Evolutionary conservation across 2,329 filamentous ascomycete genomes (phyloP), one percentile per base, ranked within the genome.

Genomic region (Dactylellina cionopaga): DNA sequence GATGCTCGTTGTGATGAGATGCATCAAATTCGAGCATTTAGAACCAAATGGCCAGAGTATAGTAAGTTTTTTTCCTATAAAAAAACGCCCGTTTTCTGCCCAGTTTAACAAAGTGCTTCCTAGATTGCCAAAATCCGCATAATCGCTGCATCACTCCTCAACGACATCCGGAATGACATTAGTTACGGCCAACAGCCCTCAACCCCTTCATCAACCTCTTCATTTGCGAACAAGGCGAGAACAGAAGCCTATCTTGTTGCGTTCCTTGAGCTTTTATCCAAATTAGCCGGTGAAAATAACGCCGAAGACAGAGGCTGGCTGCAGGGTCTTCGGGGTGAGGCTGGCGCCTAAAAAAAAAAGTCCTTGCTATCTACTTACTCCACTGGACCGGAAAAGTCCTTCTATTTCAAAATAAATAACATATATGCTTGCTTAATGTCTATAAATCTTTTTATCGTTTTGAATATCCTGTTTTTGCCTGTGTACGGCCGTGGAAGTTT

Each of bases 61-160:
- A n/a, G 69, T 74, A 68, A n/a, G 69, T 65, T 27, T 22, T 19
- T 22, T 6, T 11, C n/a, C n/a, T n/a, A n/a, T n/a, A n/a, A n/a
- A n/a, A n/a, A n/a, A n/a, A 2, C 31, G n/a, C 35, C 10, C 11
- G 24, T 13, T 19, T 29, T 11, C n/a, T 17, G 3, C 15, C 11
- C 24, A 51, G 15, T 9, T 2, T 64, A 65, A 58, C 37, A 17
- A 11, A 10, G 1, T 10, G 11, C 44, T 10, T 29, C 25, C 5
- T 24, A 74, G 69, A 74, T 74, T 63, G 63, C 63, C 33, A 74
- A 74, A 46, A 74, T 74, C 33, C 63, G 69, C 37, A 68, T 66
- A 37, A 74, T 74, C 51, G 69, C 69, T 13, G 69, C 69, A 27
- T 60, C 54, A 15, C 62, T 74, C 22, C 54, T 74, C 13, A 68